Percentiles rank a stretch among this genome's conserved stretches.
These are phyloP conservation scores for Penicillium cosmopolitanum DNA, from an alignment of 495 filamentous ascomycete genomes.

Conservation along the genomic window DNA sequence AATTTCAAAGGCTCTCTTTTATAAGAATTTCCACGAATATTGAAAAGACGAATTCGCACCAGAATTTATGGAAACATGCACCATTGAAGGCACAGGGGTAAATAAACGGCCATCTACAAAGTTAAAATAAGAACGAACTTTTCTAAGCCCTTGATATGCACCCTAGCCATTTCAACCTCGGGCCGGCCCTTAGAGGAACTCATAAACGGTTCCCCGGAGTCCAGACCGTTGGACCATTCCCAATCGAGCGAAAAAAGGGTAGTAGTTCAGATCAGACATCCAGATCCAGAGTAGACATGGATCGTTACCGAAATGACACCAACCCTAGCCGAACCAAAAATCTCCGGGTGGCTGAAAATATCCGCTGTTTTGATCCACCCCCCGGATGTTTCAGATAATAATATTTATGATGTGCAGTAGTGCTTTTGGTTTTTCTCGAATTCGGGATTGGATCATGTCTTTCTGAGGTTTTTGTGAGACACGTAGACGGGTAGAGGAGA, in stretches of 20 bases:
- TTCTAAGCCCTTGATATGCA: slow-evolving; percentile 18
- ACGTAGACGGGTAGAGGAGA: slow-evolving; percentile 10
- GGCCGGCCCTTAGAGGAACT: slow-evolving; percentile 13
- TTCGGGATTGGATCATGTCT: slow-evolving; percentile 4
- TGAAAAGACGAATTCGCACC: background rate
- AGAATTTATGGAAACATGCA: background rate
- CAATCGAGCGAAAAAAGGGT: background rate
- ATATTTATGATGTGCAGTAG: slow-evolving; percentile 16
- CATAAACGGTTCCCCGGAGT: slow-evolving; percentile 8
- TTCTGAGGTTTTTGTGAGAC: slow-evolving; percentile 9
- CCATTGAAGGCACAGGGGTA: background rate
- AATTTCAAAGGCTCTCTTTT: background rate
- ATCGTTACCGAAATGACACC: slow-evolving; percentile 21
- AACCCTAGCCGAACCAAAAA: slow-evolving; percentile 31
- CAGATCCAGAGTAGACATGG: slow-evolving; percentile 14
- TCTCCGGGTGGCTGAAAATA: slow-evolving; percentile 14
- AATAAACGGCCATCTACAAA: background rate
- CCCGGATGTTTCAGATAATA: slow-evolving; percentile 30
- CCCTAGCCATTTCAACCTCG: slow-evolving; percentile 12
- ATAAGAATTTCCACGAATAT: background rate
- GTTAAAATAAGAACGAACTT: background rate
- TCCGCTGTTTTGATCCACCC: slow-evolving; percentile 24
- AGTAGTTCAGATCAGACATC: slow-evolving; percentile 3
- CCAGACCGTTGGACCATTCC: slow-evolving; percentile 5
- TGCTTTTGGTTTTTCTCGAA: slow-evolving; percentile 23